Conservation (phyloP, 257 asterid species). For the Nyctanthes arbortristis region DNA sequence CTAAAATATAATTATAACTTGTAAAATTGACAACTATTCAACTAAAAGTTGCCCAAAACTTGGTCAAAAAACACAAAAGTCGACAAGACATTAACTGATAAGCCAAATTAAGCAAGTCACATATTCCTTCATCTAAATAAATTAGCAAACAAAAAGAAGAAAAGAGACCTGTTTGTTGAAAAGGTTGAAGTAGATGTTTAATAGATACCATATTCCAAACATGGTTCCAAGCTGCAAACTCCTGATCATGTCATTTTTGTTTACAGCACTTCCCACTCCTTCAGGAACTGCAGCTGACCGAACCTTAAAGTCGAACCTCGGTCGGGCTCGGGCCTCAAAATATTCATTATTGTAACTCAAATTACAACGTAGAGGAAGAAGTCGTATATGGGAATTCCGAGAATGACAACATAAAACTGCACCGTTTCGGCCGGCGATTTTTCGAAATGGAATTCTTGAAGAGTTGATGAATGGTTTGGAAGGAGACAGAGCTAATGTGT, state of each 20-base stretch:
- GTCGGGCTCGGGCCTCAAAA: neutral
- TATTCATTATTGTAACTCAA: conserved; percentile 14
- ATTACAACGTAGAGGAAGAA: conserved; percentile 10
- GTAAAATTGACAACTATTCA: too few relatives aligned
- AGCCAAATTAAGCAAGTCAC: too few relatives aligned
- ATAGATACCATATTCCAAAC: conserved; percentile 74
- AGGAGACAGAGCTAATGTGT: conserved; percentile 46
- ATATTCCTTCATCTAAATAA: neutral
- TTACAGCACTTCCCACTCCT: conserved; percentile 28
- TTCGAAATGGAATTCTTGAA: conserved; percentile 23
- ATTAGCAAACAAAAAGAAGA: neutral
- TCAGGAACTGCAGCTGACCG: conserved; percentile 55
- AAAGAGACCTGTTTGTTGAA: conserved; percentile 74
- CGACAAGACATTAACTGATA: too few relatives aligned
- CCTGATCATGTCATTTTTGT: conserved; percentile 20
- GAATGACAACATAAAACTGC: conserved; percentile 8
- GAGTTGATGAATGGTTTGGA: conserved; percentile 38
- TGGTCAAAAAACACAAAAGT: too few relatives aligned
- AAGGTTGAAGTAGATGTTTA: conserved; percentile 86
- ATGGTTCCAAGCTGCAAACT: conserved; percentile 61
- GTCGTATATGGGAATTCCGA: conserved; percentile 7
- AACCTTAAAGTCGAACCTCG: conserved; percentile 26
- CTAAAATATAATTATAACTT: too few relatives aligned
- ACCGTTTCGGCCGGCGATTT: conserved; percentile 8
- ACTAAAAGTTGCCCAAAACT: too few relatives aligned